Evolutionary conservation across 345 rosid species (phyloP).

Genomic region (Citrus unshiu): DNA sequence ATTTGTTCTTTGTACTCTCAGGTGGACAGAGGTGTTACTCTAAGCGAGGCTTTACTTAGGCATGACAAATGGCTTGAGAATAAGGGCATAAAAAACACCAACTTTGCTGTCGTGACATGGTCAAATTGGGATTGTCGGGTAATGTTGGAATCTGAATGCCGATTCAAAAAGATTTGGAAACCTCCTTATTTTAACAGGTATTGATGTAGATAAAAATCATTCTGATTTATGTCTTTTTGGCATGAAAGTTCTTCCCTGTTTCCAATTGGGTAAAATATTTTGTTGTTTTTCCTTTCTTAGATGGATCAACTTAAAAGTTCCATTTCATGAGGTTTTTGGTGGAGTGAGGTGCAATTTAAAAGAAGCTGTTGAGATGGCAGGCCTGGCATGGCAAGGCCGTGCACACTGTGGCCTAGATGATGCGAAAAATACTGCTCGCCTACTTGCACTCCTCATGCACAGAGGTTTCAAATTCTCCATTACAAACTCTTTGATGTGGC

Average conservation of each 20-base stretch:
- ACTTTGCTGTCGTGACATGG: constrained; percentile 56
- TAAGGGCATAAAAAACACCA: constrained; percentile 48
- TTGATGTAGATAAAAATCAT: neutral
- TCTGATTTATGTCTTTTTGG: neutral
- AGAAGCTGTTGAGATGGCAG: constrained; percentile 49
- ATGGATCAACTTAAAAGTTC: constrained; percentile 60
- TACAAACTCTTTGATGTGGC: constrained; percentile 45
- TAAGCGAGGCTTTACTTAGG: constrained; percentile 13
- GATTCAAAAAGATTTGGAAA: constrained; percentile 45
- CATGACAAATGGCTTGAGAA: constrained; percentile 62
- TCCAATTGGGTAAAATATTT: neutral
- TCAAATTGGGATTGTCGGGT: constrained; percentile 59
- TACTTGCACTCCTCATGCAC: constrained; percentile 42
- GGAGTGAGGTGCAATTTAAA: constrained; percentile 39
- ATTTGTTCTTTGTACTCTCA: constrained; percentile 14
- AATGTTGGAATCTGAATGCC: constrained; percentile 61
- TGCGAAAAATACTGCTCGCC: constrained; percentile 54
- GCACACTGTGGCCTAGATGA: constrained; percentile 55
- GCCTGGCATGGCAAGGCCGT: constrained; percentile 52
- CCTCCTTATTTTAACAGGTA: constrained; percentile 57
- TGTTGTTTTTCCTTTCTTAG: constrained; percentile 13
- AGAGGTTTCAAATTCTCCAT: constrained; percentile 43
- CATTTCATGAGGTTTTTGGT: constrained; percentile 45
- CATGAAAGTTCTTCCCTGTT: neutral
- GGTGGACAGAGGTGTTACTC: constrained; percentile 50